phyloP scores from a whole-genome alignment of 352 stramenopile genomes.

The Globisporangium barbulae region DNA sequence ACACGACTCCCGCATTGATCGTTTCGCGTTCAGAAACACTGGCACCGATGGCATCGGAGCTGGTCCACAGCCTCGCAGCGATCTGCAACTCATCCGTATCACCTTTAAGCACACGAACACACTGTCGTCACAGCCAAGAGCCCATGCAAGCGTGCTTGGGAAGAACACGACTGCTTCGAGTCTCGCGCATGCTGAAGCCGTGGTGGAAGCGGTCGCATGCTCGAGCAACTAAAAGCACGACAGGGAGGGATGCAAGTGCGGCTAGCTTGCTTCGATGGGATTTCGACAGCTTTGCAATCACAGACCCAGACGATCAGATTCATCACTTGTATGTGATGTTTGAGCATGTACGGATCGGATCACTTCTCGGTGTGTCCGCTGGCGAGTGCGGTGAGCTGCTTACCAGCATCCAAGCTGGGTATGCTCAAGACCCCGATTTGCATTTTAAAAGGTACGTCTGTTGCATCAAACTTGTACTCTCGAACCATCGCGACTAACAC shows the following conservation, averaged over 20 bases:
- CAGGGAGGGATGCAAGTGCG: not conserved
- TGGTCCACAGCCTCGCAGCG: not conserved
- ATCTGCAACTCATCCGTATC: not conserved
- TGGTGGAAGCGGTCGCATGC: not conserved
- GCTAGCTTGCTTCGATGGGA: constrained; percentile 17
- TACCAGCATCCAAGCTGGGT: constrained; percentile 15
- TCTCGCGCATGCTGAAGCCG: not conserved
- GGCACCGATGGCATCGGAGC: not conserved
- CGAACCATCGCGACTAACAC: not conserved
- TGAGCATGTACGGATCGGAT: constrained; percentile 8
- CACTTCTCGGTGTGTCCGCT: constrained; percentile 5
- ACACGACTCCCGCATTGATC: not conserved
- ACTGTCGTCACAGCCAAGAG: not conserved
- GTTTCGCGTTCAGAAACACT: not conserved
- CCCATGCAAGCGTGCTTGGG: not conserved
- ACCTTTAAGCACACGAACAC: not conserved
- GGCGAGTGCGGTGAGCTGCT: constrained; percentile 12
- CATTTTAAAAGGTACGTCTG: constrained; percentile 15
- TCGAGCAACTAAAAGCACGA: not conserved
- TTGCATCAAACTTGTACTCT: not conserved
- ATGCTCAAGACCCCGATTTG: constrained; percentile 2
- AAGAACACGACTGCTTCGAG: not conserved
- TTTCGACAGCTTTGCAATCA: constrained; percentile 11
- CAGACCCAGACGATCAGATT: constrained; percentile 11
- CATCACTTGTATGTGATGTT: constrained; percentile 17